phyloP scores from a whole-genome alignment of 371 early-diverging fungal species.

The Amoeboaphelidium protococcarum region DNA sequence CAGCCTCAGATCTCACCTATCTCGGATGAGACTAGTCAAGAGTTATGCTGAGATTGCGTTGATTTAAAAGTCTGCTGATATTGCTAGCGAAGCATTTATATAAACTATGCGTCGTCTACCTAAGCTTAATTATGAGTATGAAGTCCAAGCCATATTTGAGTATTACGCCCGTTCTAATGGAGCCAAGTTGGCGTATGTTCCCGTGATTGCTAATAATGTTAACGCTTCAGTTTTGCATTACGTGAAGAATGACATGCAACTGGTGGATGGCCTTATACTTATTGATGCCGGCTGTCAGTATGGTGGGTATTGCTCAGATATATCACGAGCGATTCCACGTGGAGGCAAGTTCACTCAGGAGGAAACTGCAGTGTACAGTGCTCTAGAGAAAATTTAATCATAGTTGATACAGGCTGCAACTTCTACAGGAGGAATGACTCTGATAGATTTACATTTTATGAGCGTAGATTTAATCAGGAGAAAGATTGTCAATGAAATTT shows the following conservation, averaged over 20 bases:
- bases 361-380: constrained; percentile 58
- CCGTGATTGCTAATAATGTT: constrained; percentile 74
- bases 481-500: too few species aligned
- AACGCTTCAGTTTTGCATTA: constrained; percentile 83
- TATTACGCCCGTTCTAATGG: constrained; percentile 50
- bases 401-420: constrained; percentile 46
- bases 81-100: constrained; percentile 31
- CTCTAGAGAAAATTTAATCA: constrained; percentile 35
- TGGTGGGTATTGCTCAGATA: constrained; percentile 63
- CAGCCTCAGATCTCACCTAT: too few species aligned
- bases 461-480: too few species aligned
- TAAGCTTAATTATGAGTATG: constrained; percentile 32
- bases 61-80: constrained; percentile 62
- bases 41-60: too few species aligned
- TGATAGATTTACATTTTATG: constrained; percentile 52
- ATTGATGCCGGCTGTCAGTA: constrained; percentile 77
- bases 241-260: constrained; percentile 47
- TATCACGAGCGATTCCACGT: constrained; percentile 83
- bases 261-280: constrained; percentile 48
- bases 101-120: constrained; percentile 37
- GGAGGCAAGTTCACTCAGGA: constrained; percentile 51
- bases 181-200: constrained; percentile 67
- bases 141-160: constrained; percentile 47
- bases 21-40: too few species aligned
- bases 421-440: constrained; percentile 18